Evolutionary conservation across 352 stramenopile genomes (phyloP), one percentile per base, ranked within the genome.

Genomic region (Nothophytophthora sp.): DNA sequence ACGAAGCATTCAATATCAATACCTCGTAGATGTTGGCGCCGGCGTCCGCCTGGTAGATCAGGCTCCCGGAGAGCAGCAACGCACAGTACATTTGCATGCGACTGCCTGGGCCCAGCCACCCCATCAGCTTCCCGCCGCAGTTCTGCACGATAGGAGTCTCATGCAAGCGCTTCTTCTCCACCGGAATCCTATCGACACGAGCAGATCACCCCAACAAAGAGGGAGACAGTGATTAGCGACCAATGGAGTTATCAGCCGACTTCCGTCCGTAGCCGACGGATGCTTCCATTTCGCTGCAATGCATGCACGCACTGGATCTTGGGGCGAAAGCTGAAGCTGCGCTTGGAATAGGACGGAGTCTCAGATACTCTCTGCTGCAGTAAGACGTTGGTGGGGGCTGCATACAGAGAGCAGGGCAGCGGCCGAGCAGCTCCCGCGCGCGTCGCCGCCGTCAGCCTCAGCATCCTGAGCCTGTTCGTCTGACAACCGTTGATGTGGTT

Each of bases 1-100:
- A n/a, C n/a, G n/a, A n/a, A n/a, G n/a, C n/a, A 9, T 37, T n/a
- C n/a, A n/a, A n/a, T n/a, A n/a, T n/a, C n/a, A n/a, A 12, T n/a
- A 81, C 63, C 63, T 81, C 72, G 47, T 76, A 68, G 23, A 88
- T 73, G 35, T 87, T 74, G 47, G 62, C 77, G 13, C 40, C 60
- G 0, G 68, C 48, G 40, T 86, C 73, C 2, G 77, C 76, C 42
- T 86, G 76, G 27, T 75, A 82, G 29, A 89, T 63, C 35, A 91
- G 60, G 18, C 77, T 87, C 4, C 76, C 77, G 2, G 68, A 80
- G 28, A 87, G 65, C 29, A 91, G 55, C 45, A 91, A 33, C 5
- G 76, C 63, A 45, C 77, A 89, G 60, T 89, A 91, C 77, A 91
- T 89, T 36, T 91, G 81, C 52, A 70, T 81, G 30, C 75, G 67